Conservation (phyloP, 2,329 filamentous ascomycete species). For the Cladosporium sp. region DNA sequence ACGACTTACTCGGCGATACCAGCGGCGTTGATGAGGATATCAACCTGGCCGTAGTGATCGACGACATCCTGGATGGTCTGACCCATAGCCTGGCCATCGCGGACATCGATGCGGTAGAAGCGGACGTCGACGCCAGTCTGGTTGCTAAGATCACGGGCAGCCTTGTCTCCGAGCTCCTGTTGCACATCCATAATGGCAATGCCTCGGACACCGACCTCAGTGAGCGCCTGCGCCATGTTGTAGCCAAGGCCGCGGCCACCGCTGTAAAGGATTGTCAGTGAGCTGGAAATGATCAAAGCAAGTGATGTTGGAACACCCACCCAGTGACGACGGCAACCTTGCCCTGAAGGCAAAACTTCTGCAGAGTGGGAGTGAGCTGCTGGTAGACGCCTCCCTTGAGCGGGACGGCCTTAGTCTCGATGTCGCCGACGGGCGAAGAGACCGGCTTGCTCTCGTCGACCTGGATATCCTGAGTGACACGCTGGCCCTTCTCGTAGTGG, state of each 20-base stretch:
- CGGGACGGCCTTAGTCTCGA: conserved; percentile 25
- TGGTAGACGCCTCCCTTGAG: conserved; percentile 37
- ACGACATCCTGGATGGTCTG: conserved; percentile 62
- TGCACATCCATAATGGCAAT: conserved; percentile 73
- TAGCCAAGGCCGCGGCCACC: conserved; percentile 72
- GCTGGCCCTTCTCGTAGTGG: conserved; percentile 27
- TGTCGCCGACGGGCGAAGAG: conserved; percentile 27
- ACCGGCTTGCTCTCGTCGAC: conserved; percentile 27
- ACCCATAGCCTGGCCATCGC: conserved; percentile 63
- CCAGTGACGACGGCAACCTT: conserved; percentile 69
- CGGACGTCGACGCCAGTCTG: conserved; percentile 67
- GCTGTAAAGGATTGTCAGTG: conserved; percentile 38
- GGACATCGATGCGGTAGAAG: conserved; percentile 75
- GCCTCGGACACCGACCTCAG: conserved; percentile 67
- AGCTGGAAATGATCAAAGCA: neutral
- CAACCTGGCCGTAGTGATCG: conserved; percentile 60
- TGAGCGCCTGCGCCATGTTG: conserved; percentile 71
- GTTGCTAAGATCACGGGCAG: conserved; percentile 62
- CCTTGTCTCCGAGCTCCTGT: conserved; percentile 64
- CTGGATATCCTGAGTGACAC: conserved; percentile 24
- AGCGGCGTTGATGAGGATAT: conserved; percentile 73
- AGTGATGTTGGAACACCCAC: conserved; percentile 36
- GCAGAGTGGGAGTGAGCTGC: conserved; percentile 56
- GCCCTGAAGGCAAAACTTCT: conserved; percentile 62
- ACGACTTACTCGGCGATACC: conserved; percentile 64